Base-by-base conservation (phyloP, 352 stramenopile genomes). In the Pythium phragmitis region DNA sequence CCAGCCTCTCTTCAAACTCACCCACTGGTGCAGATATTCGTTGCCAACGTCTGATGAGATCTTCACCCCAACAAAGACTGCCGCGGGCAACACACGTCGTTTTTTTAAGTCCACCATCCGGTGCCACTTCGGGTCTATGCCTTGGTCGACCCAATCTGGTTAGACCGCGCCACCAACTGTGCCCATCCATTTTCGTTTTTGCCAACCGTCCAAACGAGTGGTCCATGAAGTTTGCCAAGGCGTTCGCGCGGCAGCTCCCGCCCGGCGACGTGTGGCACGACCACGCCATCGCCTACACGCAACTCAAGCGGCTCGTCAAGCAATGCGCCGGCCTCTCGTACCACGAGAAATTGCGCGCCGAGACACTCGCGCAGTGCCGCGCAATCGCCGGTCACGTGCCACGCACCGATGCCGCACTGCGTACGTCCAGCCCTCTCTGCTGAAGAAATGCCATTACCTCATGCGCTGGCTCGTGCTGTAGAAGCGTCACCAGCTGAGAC, bases 171-270 rank as follows among this genome's bases (percentile, higher is more conserved):
- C 21, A 21, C 21, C 21, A 21, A 21, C 21, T 30, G 16, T 2
- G n/a, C 30, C 46, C 19, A 13, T 30, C 11, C 47, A 53, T 3
- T 37, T 37, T 28, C 47, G 4, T 26, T 52, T 52, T 36, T 7
- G 45, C 45, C 8, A 7, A 12, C 47, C 13, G 13, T 19, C 13
- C 14, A 2, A 11, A n/a, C 42, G 42, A 48, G 1, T 12, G 7
- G 17, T 8, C 1, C 8, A 63, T 63, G 57, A 63, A 63, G 46
- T 63, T 63, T 14, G 57, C 45, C 57, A 63, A 63, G 57, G 57
- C 48, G n/a, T 42, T 50, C 33, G 47, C 16, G 12, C 28, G 46
- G 28, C 34, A 63, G 46, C 28, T 63, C 1, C 33, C 56, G n/a
- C 46, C 30, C 34, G 48, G 45, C 34, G 57, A 19, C 46, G 46